phyloP scores from a whole-genome alignment of 1,284 basidiomycete genomes.

The Ceratobasidium sp. region DNA sequence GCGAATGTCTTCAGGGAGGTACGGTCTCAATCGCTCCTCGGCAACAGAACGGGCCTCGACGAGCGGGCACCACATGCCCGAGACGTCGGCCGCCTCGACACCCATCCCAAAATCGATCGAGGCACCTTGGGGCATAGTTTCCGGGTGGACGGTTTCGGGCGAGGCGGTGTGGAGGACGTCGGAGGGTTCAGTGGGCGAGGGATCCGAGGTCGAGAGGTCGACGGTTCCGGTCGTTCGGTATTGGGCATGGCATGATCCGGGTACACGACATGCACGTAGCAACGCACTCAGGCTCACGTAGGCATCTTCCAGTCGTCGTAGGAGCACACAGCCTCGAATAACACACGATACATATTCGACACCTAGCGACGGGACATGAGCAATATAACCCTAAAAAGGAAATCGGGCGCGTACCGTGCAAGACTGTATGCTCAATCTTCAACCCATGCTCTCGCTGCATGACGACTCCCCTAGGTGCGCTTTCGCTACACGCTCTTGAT shows the following conservation, averaged over 20 bases:
- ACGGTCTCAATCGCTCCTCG: conserved; percentile 22
- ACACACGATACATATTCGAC: conserved; percentile 27
- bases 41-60: conserved; percentile 19
- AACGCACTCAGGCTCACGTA: conserved; percentile 30
- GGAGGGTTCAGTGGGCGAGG: conserved; percentile 13
- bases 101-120: conserved; percentile 33
- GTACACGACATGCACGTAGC: conserved; percentile 28
- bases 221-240: conserved; percentile 21
- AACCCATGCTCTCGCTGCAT: background rate
- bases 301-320: conserved; percentile 28
- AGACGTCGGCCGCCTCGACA: conserved; percentile 24
- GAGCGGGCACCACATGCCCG: conserved; percentile 32
- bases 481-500: conserved; percentile 2
- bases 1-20: conserved; percentile 28
- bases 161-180: conserved; percentile 16
- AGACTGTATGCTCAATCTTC: conserved; percentile 15
- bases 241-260: conserved; percentile 31
- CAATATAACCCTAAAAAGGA: background rate
- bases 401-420: conserved; percentile 18
- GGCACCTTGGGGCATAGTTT: conserved; percentile 24
- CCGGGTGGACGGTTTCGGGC: conserved; percentile 3
- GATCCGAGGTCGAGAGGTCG: conserved; percentile 12
- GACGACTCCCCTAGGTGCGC: conserved; percentile 5
- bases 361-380: conserved; percentile 4
- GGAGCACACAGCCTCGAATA: conserved; percentile 27